These are phyloP conservation scores for Dryas integrifolia DNA, from an alignment of 331 rosid species.

Conservation along the genomic window DNA sequence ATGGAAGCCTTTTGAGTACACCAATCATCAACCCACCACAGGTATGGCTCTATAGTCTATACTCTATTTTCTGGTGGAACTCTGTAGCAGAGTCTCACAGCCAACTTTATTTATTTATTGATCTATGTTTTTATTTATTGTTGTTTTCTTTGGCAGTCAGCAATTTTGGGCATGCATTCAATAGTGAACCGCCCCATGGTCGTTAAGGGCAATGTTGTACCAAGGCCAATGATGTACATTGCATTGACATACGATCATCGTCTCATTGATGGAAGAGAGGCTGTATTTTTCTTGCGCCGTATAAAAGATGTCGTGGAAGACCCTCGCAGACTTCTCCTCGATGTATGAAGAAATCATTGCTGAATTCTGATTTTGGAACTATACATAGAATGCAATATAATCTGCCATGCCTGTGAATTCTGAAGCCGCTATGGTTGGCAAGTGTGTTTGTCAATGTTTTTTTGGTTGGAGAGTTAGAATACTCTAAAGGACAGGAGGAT, in stretches of 20 bases:
- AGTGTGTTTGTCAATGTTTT: slow-evolving; percentile 1
- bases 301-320: slow-evolving; percentile 62
- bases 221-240: slow-evolving; percentile 63
- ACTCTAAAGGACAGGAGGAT: slow-evolving; percentile 8
- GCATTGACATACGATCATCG: slow-evolving; percentile 63
- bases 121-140: background rate
- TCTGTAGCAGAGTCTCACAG: background rate
- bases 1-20: slow-evolving; percentile 62
- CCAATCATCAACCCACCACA: slow-evolving; percentile 63
- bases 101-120: background rate
- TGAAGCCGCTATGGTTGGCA: slow-evolving; percentile 9
- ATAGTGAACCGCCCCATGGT: slow-evolving; percentile 59
- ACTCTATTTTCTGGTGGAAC: background rate
- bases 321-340: slow-evolving; percentile 62
- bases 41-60: slow-evolving; percentile 24
- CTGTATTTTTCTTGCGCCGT: slow-evolving; percentile 57
- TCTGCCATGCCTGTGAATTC: background rate
- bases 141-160: slow-evolving; percentile 40
- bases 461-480: slow-evolving; percentile 9
- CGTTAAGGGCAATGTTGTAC: slow-evolving; percentile 44
- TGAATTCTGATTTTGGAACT: slow-evolving; percentile 16
- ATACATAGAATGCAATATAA: background rate
- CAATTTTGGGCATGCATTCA: slow-evolving; percentile 60
- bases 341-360: slow-evolving; percentile 35
- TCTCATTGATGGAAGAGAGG: slow-evolving; percentile 62